A percentile compares a stretch with the other conserved stretches of the same genome.
These are phyloP conservation scores for Quercus engelmannii DNA, from an alignment of 306 rosid genomes.

Conservation along the genomic window DNA sequence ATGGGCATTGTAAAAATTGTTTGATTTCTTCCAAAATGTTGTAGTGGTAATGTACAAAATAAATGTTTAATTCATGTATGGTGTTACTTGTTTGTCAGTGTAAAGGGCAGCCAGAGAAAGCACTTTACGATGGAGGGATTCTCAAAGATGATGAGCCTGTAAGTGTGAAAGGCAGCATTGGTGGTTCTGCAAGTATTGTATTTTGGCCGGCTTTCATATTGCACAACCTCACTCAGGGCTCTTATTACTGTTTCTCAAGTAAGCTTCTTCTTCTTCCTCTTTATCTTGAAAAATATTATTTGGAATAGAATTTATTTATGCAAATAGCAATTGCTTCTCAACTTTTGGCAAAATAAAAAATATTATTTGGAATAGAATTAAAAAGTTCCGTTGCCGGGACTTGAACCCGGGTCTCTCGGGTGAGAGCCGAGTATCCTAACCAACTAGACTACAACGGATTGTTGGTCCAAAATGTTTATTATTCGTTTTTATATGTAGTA, in stretches of 20 bases:
- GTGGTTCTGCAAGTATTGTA: background rate
- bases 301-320: background rate
- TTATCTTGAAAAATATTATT: background rate
- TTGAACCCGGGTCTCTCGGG: slow-evolving; percentile 86
- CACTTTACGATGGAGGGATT: slow-evolving; percentile 76
- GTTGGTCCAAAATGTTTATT: accelerated
- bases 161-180: background rate
- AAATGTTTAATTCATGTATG: too few species aligned
- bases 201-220: slow-evolving; percentile 45
- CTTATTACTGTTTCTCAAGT: slow-evolving; percentile 75
- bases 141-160: slow-evolving; percentile 19
- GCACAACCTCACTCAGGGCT: slow-evolving; percentile 45
- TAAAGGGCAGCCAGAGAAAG: slow-evolving; percentile 47
- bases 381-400: slow-evolving; percentile 69
- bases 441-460: slow-evolving; percentile 78
- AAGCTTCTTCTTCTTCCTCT: slow-evolving; percentile 7
- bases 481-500: accelerated
- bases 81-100: slow-evolving; percentile 42
- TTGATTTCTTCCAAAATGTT: background rate
- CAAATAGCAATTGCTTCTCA: background rate
- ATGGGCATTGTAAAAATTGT: background rate
- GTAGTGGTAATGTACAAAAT: background rate
- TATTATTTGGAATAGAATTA: too few species aligned
- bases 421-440: slow-evolving; percentile 84
- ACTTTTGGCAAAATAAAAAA: too few species aligned